Base-by-base conservation (phyloP, 805 yeast species). In the Ogataea nonfermentans region DNA sequence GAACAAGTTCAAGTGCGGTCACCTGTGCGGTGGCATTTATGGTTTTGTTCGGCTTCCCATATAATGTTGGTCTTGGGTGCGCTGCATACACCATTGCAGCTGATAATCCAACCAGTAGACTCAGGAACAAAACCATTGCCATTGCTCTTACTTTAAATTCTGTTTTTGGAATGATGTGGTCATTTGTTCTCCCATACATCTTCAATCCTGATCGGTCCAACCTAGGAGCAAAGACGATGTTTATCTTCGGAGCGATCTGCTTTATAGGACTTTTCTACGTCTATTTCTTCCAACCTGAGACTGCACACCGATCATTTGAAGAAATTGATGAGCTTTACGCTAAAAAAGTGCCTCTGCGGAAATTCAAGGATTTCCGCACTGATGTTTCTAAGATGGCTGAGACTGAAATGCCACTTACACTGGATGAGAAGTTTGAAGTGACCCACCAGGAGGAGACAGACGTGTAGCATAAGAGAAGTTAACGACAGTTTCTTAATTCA, bases 201-300 rank as follows among this genome's bases (percentile, higher is more conserved):
- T 52, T 53, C 35, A 49, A 51, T 32, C 52, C 56, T 8, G 50
- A 50, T 32, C 36, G 17, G 30, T 41, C 36, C 23, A 41, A 35
- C 14, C 24, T 43, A 17, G 49, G 40, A 19, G 37, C 41, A 14
- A 58, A 58, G 37, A 56, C 61, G 14, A 62, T 49, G 25, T 61
- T 51, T 17, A 40, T 40, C 6, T 40, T 40, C 13, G 30, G 36
- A 40, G 47, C 55, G 13, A 26, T 29, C 31, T 26, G 30, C 24
- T 15, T 34, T 26, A 17, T 57, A 9, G 24, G 24, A 10, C 13
- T 19, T n/a, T 9, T 27, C 17, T 34, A 14, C 19, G 14, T 26
- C 34, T 70, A 56, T 55, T 67, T 67, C 43, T 68, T 65, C 37
- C 57, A 62, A 27, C 70, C 70, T 6, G 72, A 68, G 46, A 66